Evolutionary conservation across 192 early-diverging fungal genomes (phyloP).

Genomic region (Backusella macrospora): DNA sequence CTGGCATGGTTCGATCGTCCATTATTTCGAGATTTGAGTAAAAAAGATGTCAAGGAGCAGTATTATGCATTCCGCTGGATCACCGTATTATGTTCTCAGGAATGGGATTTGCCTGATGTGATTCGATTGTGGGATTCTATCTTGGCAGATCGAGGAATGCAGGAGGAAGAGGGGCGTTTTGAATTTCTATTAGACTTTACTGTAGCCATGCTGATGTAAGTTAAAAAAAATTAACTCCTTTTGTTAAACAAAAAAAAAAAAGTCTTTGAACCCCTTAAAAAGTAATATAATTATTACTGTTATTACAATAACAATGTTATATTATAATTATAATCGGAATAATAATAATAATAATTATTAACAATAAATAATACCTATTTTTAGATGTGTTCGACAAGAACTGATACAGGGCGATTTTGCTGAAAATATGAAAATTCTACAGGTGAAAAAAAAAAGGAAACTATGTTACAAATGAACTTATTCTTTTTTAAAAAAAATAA

Average conservation of each 20-base stretch:
- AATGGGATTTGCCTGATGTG: slow-evolving; percentile 77
- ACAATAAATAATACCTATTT: slow-evolving; percentile 6
- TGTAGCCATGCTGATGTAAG: slow-evolving; percentile 72
- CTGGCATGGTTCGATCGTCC: slow-evolving; percentile 59
- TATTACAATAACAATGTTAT: slow-evolving; percentile 5
- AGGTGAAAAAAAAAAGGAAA: slow-evolving; percentile 44
- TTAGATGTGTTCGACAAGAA: slow-evolving; percentile 53
- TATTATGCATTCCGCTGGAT: slow-evolving; percentile 87
- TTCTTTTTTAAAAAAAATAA: slow-evolving; percentile 12
- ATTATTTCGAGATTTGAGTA: slow-evolving; percentile 59
- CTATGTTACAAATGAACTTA: background rate
- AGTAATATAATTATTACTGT: slow-evolving; percentile 7
- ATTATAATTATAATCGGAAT: background rate
- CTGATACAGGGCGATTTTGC: slow-evolving; percentile 64
- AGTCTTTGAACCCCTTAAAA: background rate
- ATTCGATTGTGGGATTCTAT: slow-evolving; percentile 81
- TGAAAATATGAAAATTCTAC: slow-evolving; percentile 61
- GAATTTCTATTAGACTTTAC: slow-evolving; percentile 78
- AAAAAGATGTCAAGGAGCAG: slow-evolving; percentile 66
- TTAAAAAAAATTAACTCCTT: slow-evolving; percentile 5
- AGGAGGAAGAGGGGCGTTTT: slow-evolving; percentile 50
- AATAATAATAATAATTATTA: background rate
- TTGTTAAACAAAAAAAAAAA: background rate
- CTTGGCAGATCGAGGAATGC: slow-evolving; percentile 63
- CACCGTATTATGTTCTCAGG: slow-evolving; percentile 74